phyloP scores from a whole-genome alignment of 1,139 yeast genomes.

The Pichia sp. region DNA sequence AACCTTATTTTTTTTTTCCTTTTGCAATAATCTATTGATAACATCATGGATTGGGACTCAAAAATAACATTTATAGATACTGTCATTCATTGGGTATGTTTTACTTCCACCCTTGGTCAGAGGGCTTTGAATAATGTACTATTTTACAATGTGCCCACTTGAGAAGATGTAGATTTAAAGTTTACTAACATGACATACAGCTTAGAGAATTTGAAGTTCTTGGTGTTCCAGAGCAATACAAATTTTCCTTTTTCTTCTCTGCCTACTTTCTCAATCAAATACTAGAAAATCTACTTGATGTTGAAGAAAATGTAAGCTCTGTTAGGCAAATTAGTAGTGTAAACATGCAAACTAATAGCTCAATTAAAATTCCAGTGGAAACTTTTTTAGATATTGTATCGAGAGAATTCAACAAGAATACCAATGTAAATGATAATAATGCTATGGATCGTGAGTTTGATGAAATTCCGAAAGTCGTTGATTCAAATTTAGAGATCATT shows the following conservation, averaged over 20 bases:
- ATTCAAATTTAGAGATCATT: slow-evolving; percentile 1
- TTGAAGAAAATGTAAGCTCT: neutral
- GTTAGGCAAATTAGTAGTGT: neutral
- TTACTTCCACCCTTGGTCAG: neutral
- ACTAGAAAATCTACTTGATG: slow-evolving; percentile 5
- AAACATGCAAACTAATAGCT: slow-evolving; percentile 1
- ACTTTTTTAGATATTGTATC: slow-evolving; percentile 8
- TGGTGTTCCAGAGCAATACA: slow-evolving; percentile 4
- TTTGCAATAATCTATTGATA: neutral
- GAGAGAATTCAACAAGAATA: slow-evolving; percentile 8
- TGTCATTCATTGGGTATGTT: slow-evolving; percentile 11
- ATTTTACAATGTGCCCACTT: too few relatives aligned
- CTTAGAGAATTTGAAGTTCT: slow-evolving; percentile 9
- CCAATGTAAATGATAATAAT: neutral
- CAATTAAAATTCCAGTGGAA: slow-evolving; percentile 5
- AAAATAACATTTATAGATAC: slow-evolving; percentile 8
- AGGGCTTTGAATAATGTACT: too few relatives aligned
- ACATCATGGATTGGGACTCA: slow-evolving; percentile 6
- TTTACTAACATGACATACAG: too few relatives aligned
- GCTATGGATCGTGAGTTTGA: neutral
- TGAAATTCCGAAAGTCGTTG: neutral
- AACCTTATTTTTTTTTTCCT: too few relatives aligned
- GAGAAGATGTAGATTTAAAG: too few relatives aligned
- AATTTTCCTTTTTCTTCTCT: slow-evolving; percentile 8
- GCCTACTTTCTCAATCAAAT: slow-evolving; percentile 3